Evolutionary conservation across 371 early-diverging fungal species (phyloP).

Genomic region (Homolaphlyctis polyrhiza): DNA sequence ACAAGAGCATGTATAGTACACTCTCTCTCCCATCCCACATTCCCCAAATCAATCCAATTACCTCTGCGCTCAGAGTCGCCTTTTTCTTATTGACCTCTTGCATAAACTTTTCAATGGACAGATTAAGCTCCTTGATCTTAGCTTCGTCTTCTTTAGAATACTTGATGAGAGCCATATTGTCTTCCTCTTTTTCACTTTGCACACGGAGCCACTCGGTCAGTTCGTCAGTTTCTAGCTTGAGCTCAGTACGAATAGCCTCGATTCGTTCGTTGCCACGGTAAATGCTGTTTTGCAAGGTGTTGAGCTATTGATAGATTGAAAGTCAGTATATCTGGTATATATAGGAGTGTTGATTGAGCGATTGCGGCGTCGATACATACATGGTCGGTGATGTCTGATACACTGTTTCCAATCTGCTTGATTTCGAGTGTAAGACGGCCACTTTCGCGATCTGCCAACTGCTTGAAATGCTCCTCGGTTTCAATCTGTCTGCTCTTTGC

Average conservation of each 20-base stretch:
- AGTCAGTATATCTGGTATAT: not conserved
- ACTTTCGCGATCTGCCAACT: constrained; percentile 45
- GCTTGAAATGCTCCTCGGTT: constrained; percentile 52
- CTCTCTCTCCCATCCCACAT: not conserved
- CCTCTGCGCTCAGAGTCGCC: constrained; percentile 40
- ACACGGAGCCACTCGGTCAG: constrained; percentile 51
- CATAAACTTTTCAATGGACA: constrained; percentile 44
- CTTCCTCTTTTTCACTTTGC: constrained; percentile 54
- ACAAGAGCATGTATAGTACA: not conserved
- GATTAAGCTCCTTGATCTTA: constrained; percentile 40
- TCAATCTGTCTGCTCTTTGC: constrained; percentile 49
- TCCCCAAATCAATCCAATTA: too few species aligned
- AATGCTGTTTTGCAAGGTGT: constrained; percentile 43
- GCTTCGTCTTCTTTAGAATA: constrained; percentile 52
- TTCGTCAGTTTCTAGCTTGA: constrained; percentile 45
- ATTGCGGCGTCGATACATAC: constrained; percentile 15
- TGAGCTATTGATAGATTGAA: constrained; percentile 23
- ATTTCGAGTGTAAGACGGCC: constrained; percentile 43
- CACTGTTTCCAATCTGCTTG: constrained; percentile 37
- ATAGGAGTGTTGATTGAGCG: too few species aligned
- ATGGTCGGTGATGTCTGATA: constrained; percentile 35
- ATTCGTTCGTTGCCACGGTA: constrained; percentile 47
- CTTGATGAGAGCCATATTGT: constrained; percentile 44
- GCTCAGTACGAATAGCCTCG: constrained; percentile 31
- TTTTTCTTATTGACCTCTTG: constrained; percentile 46